Base-by-base conservation (phyloP, 768 basidiomycete genomes). In the Ramaria rubella region DNA sequence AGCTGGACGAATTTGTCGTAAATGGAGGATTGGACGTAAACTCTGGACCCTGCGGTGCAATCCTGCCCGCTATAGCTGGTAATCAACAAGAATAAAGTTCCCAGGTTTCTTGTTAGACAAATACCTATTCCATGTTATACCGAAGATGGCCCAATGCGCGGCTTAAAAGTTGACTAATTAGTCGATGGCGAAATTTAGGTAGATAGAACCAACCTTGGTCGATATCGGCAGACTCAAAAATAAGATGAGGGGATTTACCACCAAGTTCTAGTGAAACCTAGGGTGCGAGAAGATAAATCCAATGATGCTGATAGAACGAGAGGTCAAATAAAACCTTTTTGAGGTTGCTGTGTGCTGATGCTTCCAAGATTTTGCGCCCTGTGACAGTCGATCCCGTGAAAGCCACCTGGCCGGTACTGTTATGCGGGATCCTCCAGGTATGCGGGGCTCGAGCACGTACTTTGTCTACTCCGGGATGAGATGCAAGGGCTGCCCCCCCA, bases 381-480 rank as follows among this genome's bases (percentile, higher is more conserved):
- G 92, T 94, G 55, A 81, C 66, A 14, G 93, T 94, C 33, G 89
- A 92, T 45, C 95, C 95, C 8, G 95, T 97, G 70, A 97, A 96
- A 2, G 94, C 94, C 59, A 97, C 80, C 55, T 56, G 21, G 9
- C 24, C 24, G 29, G 4, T 30, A 27, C 60, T 69, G 50, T 23
- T 29, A 21, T 6, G 5, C 15, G 21, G 4, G 49, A 30, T 3
- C 17, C 12, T 2, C 19, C 9, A 38, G 45, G 23, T 19, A 44
- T n/a, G 8, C 9, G 26, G n/a, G n/a, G 49, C 24, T 54, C n/a
- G 31, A 36, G 21, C 30, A 19, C 7, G 19, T 29, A 56, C 55
- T 71, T 96, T 95, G 74, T 96, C 91, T 46, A 98, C 86, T 61
- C 87, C 89, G 55, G 69, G 78, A 70, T 98, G 95, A 11, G 80